Base-by-base conservation (phyloP, 2,329 filamentous ascomycete species). In the Pseudofabraea citricarpa region DNA sequence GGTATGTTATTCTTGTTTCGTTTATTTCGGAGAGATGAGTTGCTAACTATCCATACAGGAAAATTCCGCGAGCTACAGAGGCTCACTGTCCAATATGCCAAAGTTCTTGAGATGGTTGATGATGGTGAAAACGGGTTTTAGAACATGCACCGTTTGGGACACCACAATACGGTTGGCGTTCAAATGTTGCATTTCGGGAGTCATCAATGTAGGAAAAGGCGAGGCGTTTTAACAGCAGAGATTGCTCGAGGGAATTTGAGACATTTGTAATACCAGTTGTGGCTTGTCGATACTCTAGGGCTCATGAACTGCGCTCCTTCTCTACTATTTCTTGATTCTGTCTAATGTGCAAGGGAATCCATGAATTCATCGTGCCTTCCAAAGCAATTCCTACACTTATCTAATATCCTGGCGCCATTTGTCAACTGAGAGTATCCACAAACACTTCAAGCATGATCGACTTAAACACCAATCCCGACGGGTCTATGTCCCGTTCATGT, bases 11-110 rank as follows among this genome's bases (percentile, higher is more conserved):
- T 27, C 39, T 12, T 22, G 41, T 13, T 20, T 23, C 16, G 19
- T 26, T n/a, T n/a, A n/a, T n/a, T n/a, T n/a, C n/a, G n/a, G 21
- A 21, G 9, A 33, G 13, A 15, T 5, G n/a, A 22, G 31, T 49
- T 15, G 35, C 44, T 56, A 41, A 56, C 47, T 33, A 26, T 12
- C 42, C 44, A 27, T 16, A 23, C 43, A 95, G 90, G 89, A 47
- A 97, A 97, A 81, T 91, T 93, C 66, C 83, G 93, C 44, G 94
- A 97, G 61, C 73, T 98, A 22, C 93, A 98, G 64, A 79, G 93
- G 20, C 77, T 96, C 32, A 95, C 89, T n/a, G 87, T 96, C 20
- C 91, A 94, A 50, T 97, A 97, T 63, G 91, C 91, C 10, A 81
- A 87, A 50, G 71, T 90, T n/a, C 71, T 94, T 18, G 86, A 85